Percentiles rank a stretch among this genome's conserved stretches.
phyloP scores from a whole-genome alignment of 495 filamentous ascomycete species.

The Usnea hakonensis region DNA sequence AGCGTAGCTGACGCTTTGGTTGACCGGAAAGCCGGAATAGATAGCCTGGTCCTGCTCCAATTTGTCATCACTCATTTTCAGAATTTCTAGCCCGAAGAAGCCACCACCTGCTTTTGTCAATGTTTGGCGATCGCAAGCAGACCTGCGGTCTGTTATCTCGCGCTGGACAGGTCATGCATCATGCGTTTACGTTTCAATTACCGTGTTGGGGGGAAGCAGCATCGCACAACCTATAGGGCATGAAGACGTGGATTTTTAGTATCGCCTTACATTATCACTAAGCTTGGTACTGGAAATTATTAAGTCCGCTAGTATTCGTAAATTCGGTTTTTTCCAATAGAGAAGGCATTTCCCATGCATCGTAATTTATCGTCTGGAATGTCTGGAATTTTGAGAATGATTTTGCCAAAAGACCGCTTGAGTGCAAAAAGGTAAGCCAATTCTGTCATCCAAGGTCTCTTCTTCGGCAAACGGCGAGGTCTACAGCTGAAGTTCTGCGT shows the following conservation, averaged over 20 bases:
- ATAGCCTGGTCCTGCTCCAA: not conserved
- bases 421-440: not conserved
- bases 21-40: not conserved
- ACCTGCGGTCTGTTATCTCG: not conserved
- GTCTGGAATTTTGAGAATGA: no score
- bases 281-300: not conserved
- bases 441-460: not conserved
- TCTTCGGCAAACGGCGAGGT: not conserved
- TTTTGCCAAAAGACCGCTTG: no score
- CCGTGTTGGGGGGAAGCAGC: not conserved
- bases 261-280: not conserved
- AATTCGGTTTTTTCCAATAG: not conserved
- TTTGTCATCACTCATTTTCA: not conserved
- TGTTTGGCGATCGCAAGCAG: not conserved
- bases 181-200: not conserved
- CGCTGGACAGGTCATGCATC: not conserved
- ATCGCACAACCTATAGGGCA: not conserved
- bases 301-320: not conserved
- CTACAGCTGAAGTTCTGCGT: no score
- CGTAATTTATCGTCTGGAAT: no score
- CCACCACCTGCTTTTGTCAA: not conserved
- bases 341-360: not conserved
- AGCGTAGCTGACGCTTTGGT: not conserved
- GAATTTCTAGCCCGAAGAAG: not conserved
- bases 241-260: not conserved